Base-by-base conservation (phyloP, 257 asterid species). In the Solanum medicagineum region DNA sequence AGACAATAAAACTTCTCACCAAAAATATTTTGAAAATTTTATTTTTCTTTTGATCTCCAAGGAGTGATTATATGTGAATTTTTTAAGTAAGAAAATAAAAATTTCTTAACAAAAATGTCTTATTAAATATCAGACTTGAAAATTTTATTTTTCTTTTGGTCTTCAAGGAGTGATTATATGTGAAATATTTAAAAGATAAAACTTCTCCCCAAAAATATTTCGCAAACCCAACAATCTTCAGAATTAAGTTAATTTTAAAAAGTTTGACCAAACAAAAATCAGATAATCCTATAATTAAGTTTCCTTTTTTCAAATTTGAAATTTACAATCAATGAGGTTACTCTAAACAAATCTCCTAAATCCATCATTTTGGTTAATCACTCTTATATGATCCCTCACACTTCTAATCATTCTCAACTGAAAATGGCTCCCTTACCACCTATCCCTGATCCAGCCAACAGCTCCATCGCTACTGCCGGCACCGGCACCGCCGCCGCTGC, bases 341-440 rank as follows among this genome's bases (percentile, higher is more conserved):
- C 15, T 10, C 4, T n/a, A 59, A 59, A 12, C 15, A 62, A 71
- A 71, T 71, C 55, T 11, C 55, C 29, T 45, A 74, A 74, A 74
- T 74, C 22, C 59, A 11, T 47, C 42, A 47, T 47, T n/a, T 74
- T 45, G 5, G 60, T 47, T 74, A 49, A 75, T 55, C 60, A 42
- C 1, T 47, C 22, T 22, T 51, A 51, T 51, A 77, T 51, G 51
- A 24, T 6, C 26, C 47, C 63, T 14, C 19, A 74, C 42, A 47
- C 60, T 59, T 47, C 60, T 45, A 15, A 26, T 7, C 42, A 22
- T 29, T 59, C 59, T 32, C 7, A 47, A 16, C n/a, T 12, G 4
- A 10, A n/a, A 51, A 88, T 90, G 90, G 85, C 65, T 32, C 77
- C 81, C 29, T 54, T 87, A 24, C 80, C 88, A n/a, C 87, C 89